Evolutionary conservation across 176 grass and related monocot species (phyloP).

Genomic region (Pontederia paniculata): DNA sequence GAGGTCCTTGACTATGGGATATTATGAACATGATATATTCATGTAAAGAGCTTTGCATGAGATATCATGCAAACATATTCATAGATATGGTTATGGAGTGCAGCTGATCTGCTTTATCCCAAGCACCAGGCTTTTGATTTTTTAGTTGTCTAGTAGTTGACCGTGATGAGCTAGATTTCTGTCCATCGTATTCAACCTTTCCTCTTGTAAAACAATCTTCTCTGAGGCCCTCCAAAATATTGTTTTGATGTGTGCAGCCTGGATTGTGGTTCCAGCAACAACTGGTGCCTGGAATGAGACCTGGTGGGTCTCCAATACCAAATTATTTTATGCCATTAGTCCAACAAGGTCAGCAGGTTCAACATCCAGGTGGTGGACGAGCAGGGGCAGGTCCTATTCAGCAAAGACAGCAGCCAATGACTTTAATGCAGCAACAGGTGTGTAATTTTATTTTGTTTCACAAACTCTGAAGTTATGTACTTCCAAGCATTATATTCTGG

Average conservation of each 20-base stretch:
- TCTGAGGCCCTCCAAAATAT: neutral
- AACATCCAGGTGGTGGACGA: conserved; percentile 54
- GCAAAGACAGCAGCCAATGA: conserved; percentile 42
- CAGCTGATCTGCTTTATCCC: no score
- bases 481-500: no score
- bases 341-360: conserved; percentile 75
- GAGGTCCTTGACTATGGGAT: no score
- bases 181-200: no score
- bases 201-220: no score
- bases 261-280: conserved; percentile 82
- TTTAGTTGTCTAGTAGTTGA: no score
- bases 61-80: no score
- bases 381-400: conserved; percentile 38
- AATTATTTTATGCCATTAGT: conserved; percentile 75
- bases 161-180: no score
- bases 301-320: conserved; percentile 55
- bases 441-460: conserved; percentile 2
- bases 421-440: conserved; percentile 74
- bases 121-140: no score
- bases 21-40: no score
- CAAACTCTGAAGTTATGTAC: neutral
- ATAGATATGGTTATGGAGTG: no score
- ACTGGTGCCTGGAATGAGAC: conserved; percentile 86
- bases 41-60: no score
- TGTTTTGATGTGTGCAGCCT: conserved; percentile 28